Conservation (phyloP, 2,329 filamentous ascomycete genomes). For the Claviceps sp. region DNA sequence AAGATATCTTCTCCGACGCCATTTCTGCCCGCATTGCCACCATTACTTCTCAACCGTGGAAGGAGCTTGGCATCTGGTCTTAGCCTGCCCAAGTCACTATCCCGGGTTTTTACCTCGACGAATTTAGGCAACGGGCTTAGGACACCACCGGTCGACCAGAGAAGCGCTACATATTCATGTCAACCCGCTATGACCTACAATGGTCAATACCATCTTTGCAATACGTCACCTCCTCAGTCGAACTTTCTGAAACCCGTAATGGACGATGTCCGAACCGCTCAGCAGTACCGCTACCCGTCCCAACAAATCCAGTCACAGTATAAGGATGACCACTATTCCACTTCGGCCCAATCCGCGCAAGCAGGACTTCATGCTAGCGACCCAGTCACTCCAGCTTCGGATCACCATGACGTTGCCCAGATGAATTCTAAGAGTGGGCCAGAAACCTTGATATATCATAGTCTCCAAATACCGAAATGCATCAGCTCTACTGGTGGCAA, state of each 20-base stretch:
- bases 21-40: constrained; percentile 11
- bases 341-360: constrained; percentile 3
- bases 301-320: constrained; percentile 12
- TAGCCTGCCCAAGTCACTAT: constrained; percentile 12
- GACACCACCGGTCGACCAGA: constrained; percentile 37
- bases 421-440: constrained; percentile 25
- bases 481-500: constrained; percentile 66
- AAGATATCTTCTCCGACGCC: constrained; percentile 11
- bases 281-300: constrained; percentile 18
- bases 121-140: constrained; percentile 26
- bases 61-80: constrained; percentile 8
- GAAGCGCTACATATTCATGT: constrained; percentile 42
- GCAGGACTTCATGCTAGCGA: constrained; percentile 21
- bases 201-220: constrained; percentile 28
- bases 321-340: not conserved
- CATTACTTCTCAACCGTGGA: constrained; percentile 10
- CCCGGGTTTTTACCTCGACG: constrained; percentile 9
- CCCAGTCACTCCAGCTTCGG: constrained; percentile 24
- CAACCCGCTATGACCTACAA: constrained; percentile 35
- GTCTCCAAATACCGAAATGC: constrained; percentile 58
- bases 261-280: constrained; percentile 20
- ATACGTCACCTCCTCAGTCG: constrained; percentile 20
- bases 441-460: constrained; percentile 38
- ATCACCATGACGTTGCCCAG: constrained; percentile 14
- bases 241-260: constrained; percentile 17